Conservation (phyloP, 2,329 filamentous ascomycete genomes). For the Lecanicillium sp. region DNA sequence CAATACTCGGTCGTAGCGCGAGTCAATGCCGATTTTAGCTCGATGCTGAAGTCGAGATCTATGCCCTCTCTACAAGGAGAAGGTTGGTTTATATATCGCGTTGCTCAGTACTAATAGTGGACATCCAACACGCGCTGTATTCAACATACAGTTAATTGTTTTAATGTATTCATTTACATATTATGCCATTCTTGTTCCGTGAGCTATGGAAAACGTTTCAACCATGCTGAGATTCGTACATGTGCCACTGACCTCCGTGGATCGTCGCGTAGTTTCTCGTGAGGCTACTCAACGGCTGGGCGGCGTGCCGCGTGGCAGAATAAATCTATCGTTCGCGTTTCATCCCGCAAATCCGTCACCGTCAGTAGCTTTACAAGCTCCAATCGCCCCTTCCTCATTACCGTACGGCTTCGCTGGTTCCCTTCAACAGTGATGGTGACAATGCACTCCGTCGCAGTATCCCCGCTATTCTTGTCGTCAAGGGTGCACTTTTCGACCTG, state of each 20-base stretch:
- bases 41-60: no score
- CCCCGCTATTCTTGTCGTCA: conserved; percentile 8
- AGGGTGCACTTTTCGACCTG: conserved; percentile 24
- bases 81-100: no score
- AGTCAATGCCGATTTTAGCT: no score
- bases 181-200: no score
- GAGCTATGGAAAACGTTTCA: no score
- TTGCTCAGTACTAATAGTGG: no score
- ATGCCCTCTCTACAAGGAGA: no score
- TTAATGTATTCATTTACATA: no score
- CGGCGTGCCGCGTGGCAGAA: conserved; percentile 4
- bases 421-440: conserved; percentile 33
- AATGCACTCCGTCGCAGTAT: conserved; percentile 25
- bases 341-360: conserved; percentile 10
- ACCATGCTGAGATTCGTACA: no score
- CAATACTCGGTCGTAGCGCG: no score
- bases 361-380: conserved; percentile 27
- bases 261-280: not conserved
- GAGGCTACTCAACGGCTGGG: not conserved
- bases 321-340: conserved; percentile 1
- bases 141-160: no score
- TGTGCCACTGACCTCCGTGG: not conserved
- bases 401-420: conserved; percentile 40
- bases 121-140: no score
- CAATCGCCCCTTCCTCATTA: conserved; percentile 47